phyloP scores from a whole-genome alignment of 2,329 filamentous ascomycete genomes.

The Malbranchea cinnamomea region DNA sequence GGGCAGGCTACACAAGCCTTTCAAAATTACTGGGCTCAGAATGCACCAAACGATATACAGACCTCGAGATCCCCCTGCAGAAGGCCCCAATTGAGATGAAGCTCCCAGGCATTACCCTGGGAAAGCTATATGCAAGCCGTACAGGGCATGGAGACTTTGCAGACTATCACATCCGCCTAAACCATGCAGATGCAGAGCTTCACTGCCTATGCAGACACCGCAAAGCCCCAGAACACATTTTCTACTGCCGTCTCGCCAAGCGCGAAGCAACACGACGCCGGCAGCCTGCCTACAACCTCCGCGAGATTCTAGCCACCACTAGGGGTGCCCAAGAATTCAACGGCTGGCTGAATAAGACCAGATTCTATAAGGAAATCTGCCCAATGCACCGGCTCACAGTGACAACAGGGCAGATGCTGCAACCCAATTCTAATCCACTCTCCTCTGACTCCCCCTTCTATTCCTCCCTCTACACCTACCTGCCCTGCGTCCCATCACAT shows the following conservation, averaged over 20 bases:
- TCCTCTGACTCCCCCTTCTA: too few relatives aligned
- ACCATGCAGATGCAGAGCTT: neutral
- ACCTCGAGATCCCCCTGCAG: neutral
- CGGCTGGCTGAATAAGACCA: neutral
- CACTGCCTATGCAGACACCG: neutral
- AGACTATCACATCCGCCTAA: constrained; percentile 1
- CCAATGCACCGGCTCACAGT: too few relatives aligned
- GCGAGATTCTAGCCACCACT: neutral
- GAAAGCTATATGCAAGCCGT: too few relatives aligned
- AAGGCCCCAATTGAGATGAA: neutral
- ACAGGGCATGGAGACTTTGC: constrained; percentile 1
- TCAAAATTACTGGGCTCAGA: neutral
- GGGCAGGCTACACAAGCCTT: neutral
- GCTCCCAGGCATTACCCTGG: too few relatives aligned
- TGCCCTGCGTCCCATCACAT: too few relatives aligned
- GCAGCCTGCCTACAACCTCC: neutral
- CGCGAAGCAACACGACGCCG: neutral
- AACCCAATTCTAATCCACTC: too few relatives aligned
- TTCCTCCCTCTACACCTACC: too few relatives aligned
- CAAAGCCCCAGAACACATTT: constrained; percentile 1
- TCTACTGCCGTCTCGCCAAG: constrained; percentile 1
- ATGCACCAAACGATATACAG: neutral
- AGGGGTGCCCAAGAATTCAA: constrained; percentile 1
- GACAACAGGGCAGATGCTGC: too few relatives aligned
- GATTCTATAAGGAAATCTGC: neutral